Percentiles rank a stretch among this genome's conserved stretches.
These are phyloP conservation scores for Pythium diclinum DNA, from an alignment of 352 stramenopile genomes.

Conservation along the genomic window DNA sequence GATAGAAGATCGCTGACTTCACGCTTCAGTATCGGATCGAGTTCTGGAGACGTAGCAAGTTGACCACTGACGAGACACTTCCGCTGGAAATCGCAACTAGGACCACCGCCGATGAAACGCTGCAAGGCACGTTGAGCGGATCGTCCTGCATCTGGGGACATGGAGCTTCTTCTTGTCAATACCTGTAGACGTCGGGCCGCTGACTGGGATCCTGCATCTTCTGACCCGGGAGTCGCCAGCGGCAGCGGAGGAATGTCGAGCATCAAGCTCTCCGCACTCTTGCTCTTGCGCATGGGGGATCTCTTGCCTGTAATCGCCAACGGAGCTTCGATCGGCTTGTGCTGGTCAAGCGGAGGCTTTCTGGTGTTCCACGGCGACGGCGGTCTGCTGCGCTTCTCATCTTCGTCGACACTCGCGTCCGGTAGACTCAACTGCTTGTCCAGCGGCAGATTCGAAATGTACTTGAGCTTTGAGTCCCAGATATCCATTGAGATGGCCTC, in stretches of 20 bases:
- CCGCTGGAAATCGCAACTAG: slow-evolving; percentile 68
- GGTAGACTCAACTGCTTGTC: slow-evolving; percentile 61
- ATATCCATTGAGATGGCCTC: slow-evolving; percentile 88
- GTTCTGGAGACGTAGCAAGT: slow-evolving; percentile 57
- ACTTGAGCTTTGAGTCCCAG: slow-evolving; percentile 82
- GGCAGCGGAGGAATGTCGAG: slow-evolving; percentile 11
- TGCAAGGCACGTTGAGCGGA: slow-evolving; percentile 62
- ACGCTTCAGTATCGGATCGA: slow-evolving; percentile 57
- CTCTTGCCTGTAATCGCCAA: slow-evolving; percentile 6
- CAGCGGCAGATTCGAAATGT: slow-evolving; percentile 73
- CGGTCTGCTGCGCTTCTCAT: slow-evolving; percentile 16
- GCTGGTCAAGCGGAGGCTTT: neutral
- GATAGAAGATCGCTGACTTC: slow-evolving; percentile 62
- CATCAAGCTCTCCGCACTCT: slow-evolving; percentile 21
- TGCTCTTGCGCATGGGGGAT: slow-evolving; percentile 25
- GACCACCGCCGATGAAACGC: slow-evolving; percentile 62
- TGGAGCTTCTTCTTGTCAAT: slow-evolving; percentile 28
- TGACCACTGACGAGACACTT: slow-evolving; percentile 73
- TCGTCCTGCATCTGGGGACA: slow-evolving; percentile 50
- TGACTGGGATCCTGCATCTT: slow-evolving; percentile 17
- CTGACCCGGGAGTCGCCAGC: neutral
- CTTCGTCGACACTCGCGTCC: slow-evolving; percentile 26
- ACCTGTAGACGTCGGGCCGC: slow-evolving; percentile 13
- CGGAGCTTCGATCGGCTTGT: neutral
- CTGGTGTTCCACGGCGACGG: slow-evolving; percentile 9